These are phyloP conservation scores for Trichoderma harzianum DNA, from an alignment of 2,329 filamentous ascomycete genomes.

Conservation along the genomic window DNA sequence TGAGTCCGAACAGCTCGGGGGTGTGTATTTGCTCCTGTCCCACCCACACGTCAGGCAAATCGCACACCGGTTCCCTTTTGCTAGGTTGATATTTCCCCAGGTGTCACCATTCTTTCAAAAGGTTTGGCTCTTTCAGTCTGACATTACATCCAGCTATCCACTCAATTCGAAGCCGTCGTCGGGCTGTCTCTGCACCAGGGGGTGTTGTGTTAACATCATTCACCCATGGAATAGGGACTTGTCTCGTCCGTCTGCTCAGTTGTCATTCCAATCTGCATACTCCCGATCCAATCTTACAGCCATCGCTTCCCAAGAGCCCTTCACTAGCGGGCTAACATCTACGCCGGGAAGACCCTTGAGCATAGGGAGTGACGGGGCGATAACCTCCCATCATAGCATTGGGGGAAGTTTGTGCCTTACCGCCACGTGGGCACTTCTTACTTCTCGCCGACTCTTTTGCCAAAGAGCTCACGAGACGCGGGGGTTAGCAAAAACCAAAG, in stretches of 20 bases:
- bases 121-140: slow-evolving; percentile 8
- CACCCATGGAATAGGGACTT: background rate
- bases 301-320: background rate
- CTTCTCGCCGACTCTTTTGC: background rate
- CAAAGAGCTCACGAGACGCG: slow-evolving; percentile 12
- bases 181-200: background rate
- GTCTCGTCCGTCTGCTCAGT: slow-evolving; percentile 5
- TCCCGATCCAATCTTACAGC: slow-evolving; percentile 10
- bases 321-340: slow-evolving; percentile 5
- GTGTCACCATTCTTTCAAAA: slow-evolving; percentile 11
- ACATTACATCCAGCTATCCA: slow-evolving; percentile 6
- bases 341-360: slow-evolving; percentile 1
- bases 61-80: slow-evolving; percentile 17
- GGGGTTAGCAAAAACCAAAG: background rate
- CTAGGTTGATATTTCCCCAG: slow-evolving; percentile 2
- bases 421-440: slow-evolving; percentile 9
- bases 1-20: slow-evolving; percentile 4
- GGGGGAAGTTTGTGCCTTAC: slow-evolving; percentile 15
- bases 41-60: slow-evolving; percentile 19
- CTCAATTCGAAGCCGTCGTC: background rate
- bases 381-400: slow-evolving; percentile 10
- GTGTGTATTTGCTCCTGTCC: slow-evolving; percentile 15
- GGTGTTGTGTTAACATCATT: background rate
- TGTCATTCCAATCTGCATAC: slow-evolving; percentile 13
- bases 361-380: slow-evolving; percentile 10